Evolutionary conservation across 192 early-diverging fungal species (phyloP).

Genomic region (Podila clonocystis): DNA sequence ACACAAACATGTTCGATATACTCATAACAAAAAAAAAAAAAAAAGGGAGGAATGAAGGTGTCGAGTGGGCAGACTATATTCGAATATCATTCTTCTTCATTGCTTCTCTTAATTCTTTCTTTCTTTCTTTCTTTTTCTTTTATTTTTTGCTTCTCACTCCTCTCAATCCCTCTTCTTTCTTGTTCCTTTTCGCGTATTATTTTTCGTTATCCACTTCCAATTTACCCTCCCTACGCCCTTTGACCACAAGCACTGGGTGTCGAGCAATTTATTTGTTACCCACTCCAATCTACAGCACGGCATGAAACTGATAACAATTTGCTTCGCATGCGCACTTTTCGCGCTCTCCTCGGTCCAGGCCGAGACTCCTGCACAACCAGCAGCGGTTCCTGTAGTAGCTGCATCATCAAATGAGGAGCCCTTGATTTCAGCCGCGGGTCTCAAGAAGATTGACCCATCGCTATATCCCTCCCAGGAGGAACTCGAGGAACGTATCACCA

Average conservation of each 20-base stretch:
- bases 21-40: too few species aligned
- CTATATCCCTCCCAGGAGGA: background rate
- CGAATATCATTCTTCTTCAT: background rate
- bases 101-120: background rate
- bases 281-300: background rate
- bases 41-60: too few species aligned
- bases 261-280: too few species aligned
- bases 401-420: background rate
- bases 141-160: background rate
- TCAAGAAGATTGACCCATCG: constrained; percentile 4
- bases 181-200: too few species aligned
- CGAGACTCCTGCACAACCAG: background rate
- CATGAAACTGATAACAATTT: background rate
- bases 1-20: too few species aligned
- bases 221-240: too few species aligned
- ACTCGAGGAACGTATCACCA: background rate
- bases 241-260: too few species aligned
- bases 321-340: background rate
- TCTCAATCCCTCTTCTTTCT: background rate
- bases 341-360: background rate
- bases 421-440: background rate
- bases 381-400: background rate
- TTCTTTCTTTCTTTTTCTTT: background rate
- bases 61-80: background rate
- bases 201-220: too few species aligned